Evolutionary conservation across 1,284 basidiomycete genomes (phyloP), one percentile per base, ranked within the genome.

Genomic region (Pseudozyma hubeiensis): DNA sequence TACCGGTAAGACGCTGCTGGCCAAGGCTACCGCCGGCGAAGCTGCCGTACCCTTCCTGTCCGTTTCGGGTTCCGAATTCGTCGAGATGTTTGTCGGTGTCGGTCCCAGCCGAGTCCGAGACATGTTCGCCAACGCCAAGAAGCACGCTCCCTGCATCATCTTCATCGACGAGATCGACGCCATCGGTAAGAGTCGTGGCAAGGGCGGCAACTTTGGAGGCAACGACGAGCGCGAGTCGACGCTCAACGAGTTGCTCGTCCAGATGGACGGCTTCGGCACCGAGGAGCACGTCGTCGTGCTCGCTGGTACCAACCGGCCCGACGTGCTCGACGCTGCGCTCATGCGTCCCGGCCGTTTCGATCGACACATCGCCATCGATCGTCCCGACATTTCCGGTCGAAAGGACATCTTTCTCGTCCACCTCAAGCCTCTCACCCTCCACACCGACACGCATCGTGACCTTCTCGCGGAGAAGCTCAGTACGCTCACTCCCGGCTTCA

Each of bases 71-170:
- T 98, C 96, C 58, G 97, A 99, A 85, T 99, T 99, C 82, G 94
- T 99, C 70, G 97, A 99, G 87, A 98, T 99, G 94, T 99, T 99
- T 84, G 97, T 99, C 73, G 96, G 96, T 87, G 97, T 99, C 60
- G 96, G 96, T 79, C 94, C 96, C 3, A 97, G 94, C 11, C 91
- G 97, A 77, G 97, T 99, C 13, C 91, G 96, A 56, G 96, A 99
- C 86, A 90, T 99, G 57, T 99, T 99, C 85, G 92, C 94, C 33
- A 94, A 91, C 3, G 96, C 96, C 57, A 96, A 94, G 89, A 98
- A 98, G 88, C 90, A 97, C 84, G 94, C 97, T 0, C 96, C 96
- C 0, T 96, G 93, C 84, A 99, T 99, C 87, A 95, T 99, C 59
- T 84, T 84, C 50, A 77, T 84, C 53, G 82, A 84, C 57, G 82